Evolutionary conservation across 129 eudicot genomes (phyloP), one percentile per base, ranked within the genome.

Genomic region (Lactuca sativa): DNA sequence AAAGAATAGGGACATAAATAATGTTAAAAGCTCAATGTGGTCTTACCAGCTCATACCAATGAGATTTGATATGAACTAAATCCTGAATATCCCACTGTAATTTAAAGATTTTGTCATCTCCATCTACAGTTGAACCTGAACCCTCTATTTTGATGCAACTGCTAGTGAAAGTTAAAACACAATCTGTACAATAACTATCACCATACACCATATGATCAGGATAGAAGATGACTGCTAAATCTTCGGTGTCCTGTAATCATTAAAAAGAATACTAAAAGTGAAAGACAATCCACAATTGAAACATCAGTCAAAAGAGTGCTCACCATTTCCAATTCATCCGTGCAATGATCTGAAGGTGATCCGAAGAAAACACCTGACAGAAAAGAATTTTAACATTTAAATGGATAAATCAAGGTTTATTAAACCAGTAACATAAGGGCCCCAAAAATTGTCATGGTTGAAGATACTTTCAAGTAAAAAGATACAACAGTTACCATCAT

Each of bases 191-290:
- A 71, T 82, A 69, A 43, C 53, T 77, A 67, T 80, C 80, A 37
- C 67, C 43, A 69, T 78, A 88, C 55, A 66, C 68, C 66, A 88
- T 56, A 86, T 84, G 83, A 69, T 92, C 97, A 4, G 97, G 85
- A 62, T 70, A 77, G 81, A 84, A 79, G 47, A 73, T 65, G 75
- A 91, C 80, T 40, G 63, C 53, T 25, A 69, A 10, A 43, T 67
- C 84, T 64, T 75, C 84, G 9, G 74, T 72, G 56, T 47, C 89
- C 97, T 86, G 91, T 61, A 61, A 82, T 44, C 17, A 64, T 67
- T 44, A 44, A 10, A 13, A 67, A 41, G 36, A 78, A 67, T 13
- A 58, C 33, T 64, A 41, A 41, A 74, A 44, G 56, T 64, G 32
- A 6, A 55, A 64, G n/a, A 36, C 49, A 69, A 16, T 37, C 14